Percentiles rank a stretch among this genome's conserved stretches.
phyloP scores from a whole-genome alignment of 176 grass and related monocot genomes.

The Aegilops bicornis region DNA sequence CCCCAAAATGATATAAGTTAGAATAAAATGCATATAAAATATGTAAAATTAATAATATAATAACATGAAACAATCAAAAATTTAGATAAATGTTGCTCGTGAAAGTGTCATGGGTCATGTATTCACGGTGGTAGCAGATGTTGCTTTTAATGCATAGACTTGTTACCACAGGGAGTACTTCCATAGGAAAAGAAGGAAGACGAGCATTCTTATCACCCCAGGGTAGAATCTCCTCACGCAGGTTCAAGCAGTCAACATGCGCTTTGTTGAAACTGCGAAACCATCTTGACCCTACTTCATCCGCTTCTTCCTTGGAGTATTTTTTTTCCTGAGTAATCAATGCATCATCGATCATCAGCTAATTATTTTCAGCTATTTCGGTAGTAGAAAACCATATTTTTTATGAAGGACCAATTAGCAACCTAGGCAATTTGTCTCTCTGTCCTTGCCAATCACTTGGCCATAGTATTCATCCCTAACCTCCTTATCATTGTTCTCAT shows the following conservation, averaged over 20 bases:
- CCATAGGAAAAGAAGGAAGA: background rate
- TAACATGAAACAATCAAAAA: too few species aligned
- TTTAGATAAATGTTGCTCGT: background rate
- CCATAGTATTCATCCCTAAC: background rate
- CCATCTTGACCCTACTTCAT: background rate
- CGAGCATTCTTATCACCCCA: background rate
- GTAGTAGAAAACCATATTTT: background rate
- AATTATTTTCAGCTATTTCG: background rate
- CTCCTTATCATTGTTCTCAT: too few species aligned
- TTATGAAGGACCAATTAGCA: background rate
- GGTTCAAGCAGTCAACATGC: background rate
- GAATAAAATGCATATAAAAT: too few species aligned
- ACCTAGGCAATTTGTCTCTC: background rate
- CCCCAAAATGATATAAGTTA: too few species aligned
- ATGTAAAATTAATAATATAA: too few species aligned
- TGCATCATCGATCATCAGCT: background rate
- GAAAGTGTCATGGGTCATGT: background rate
- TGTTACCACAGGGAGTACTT: background rate
- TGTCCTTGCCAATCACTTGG: background rate
- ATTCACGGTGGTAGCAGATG: slow-evolving; percentile 2
- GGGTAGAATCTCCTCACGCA: background rate
- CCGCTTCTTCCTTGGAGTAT: background rate
- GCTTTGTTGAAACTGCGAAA: background rate
- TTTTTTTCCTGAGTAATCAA: background rate
- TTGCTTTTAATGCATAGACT: background rate